These are phyloP conservation scores for Tylopilus orsonianus DNA, from an alignment of 1,284 basidiomycete genomes.

Conservation along the genomic window DNA sequence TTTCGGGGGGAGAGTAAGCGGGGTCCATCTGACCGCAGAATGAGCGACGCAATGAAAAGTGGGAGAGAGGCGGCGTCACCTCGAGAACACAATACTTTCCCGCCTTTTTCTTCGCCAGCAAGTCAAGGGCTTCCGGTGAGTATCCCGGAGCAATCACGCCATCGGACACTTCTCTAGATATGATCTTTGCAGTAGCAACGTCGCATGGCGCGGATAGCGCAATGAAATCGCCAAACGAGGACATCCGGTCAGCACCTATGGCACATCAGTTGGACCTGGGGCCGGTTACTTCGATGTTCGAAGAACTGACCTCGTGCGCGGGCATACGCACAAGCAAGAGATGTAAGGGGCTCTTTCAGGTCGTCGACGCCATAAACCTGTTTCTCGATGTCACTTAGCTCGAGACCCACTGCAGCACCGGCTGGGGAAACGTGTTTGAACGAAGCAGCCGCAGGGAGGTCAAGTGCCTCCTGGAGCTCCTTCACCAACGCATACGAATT, in stretches of 20 bases:
- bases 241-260: slow-evolving; percentile 95
- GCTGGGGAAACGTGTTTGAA: slow-evolving; percentile 99
- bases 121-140: slow-evolving; percentile 83
- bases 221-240: slow-evolving; percentile 98
- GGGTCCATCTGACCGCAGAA: slow-evolving; percentile 76
- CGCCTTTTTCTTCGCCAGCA: slow-evolving; percentile 95
- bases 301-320: slow-evolving; percentile 78
- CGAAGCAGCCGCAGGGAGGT: slow-evolving; percentile 93
- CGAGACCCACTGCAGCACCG: slow-evolving; percentile 90
- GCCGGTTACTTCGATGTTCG: background rate
- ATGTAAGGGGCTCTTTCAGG: slow-evolving; percentile 85
- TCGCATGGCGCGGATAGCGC: slow-evolving; percentile 93
- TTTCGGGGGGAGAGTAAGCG: slow-evolving; percentile 67
- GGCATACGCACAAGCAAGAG: slow-evolving; percentile 92
- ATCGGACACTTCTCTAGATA: slow-evolving; percentile 97
- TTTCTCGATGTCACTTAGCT: slow-evolving; percentile 84
- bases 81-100: slow-evolving; percentile 98
- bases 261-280: slow-evolving; percentile 6
- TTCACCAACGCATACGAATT: slow-evolving; percentile 97
- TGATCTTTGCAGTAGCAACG: slow-evolving; percentile 91
- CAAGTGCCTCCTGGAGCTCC: slow-evolving; percentile 85
- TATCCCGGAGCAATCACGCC: slow-evolving; percentile 98
- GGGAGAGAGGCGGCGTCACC: slow-evolving; percentile 43
- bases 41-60: background rate
- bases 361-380: slow-evolving; percentile 97